These are phyloP conservation scores for Cadophora luteo-olivacea DNA, from an alignment of 2,329 filamentous ascomycete genomes.

Conservation along the genomic window DNA sequence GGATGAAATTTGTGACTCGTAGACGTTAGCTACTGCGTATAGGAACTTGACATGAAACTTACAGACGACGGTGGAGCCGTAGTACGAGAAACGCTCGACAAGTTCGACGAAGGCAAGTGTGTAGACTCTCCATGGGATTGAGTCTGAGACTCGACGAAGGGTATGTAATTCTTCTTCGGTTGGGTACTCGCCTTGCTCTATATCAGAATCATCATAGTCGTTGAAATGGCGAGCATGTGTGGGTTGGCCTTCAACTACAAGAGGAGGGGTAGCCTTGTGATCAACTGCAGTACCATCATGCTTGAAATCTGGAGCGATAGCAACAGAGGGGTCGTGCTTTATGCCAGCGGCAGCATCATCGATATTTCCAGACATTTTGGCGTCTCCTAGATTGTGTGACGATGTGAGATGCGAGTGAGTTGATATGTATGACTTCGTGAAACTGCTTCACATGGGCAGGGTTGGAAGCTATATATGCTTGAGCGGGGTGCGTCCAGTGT, in stretches of 20 bases:
- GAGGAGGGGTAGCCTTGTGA: slow-evolving; percentile 22
- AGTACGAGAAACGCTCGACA: slow-evolving; percentile 69
- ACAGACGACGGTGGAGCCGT: slow-evolving; percentile 67
- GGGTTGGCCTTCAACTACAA: slow-evolving; percentile 54
- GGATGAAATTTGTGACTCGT: slow-evolving; percentile 58
- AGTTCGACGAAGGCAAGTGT: slow-evolving; percentile 68
- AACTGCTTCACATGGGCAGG: neutral
- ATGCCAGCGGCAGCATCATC: slow-evolving; percentile 36
- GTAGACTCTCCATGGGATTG: slow-evolving; percentile 36
- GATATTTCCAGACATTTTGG: slow-evolving; percentile 29
- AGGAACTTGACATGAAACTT: slow-evolving; percentile 42
- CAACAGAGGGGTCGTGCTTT: slow-evolving; percentile 37
- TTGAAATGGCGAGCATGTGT: slow-evolving; percentile 13
- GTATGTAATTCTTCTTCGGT: slow-evolving; percentile 66
- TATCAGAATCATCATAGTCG: slow-evolving; percentile 6
- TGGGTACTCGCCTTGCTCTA: slow-evolving; percentile 48
- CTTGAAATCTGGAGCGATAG: slow-evolving; percentile 34
- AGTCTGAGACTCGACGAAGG: slow-evolving; percentile 65
- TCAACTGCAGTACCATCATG: slow-evolving; percentile 29
- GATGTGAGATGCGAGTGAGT: neutral
- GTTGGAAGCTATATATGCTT: slow-evolving; percentile 25
- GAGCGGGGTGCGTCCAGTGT: slow-evolving; percentile 9
- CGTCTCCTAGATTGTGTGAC: neutral
- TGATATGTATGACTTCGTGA: neutral
- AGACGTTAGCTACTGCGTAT: neutral